These are phyloP conservation scores for Parathielavia hyrcaniae DNA, from an alignment of 495 filamentous ascomycete species.

Conservation along the genomic window DNA sequence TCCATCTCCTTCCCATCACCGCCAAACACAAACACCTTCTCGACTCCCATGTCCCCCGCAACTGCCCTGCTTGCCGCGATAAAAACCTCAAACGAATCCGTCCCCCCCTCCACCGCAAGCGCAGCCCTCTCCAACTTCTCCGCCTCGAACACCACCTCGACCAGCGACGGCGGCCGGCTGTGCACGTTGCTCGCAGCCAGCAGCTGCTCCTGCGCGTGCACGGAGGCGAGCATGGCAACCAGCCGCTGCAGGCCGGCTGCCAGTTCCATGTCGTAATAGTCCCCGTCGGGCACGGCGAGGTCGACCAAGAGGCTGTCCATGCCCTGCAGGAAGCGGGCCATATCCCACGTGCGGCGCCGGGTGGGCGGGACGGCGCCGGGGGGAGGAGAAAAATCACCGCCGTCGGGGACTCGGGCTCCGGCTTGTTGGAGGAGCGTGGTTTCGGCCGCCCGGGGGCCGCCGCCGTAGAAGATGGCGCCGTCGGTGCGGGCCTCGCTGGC, in stretches of 20 bases:
- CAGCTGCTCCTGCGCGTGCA: not conserved
- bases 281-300: not conserved
- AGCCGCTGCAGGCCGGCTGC: not conserved
- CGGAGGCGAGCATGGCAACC: not conserved
- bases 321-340: not conserved
- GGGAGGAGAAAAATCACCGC: not conserved
- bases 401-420: not conserved
- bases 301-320: not conserved
- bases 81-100: not conserved
- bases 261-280: too few relatives aligned
- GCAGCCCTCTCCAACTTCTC: constrained; percentile 1
- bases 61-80: not conserved
- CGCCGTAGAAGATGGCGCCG: not conserved
- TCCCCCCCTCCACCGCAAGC: not conserved
- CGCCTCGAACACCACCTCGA: not conserved
- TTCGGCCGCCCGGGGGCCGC: too few relatives aligned
- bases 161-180: constrained; percentile 6
- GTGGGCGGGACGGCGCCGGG: not conserved
- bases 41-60: not conserved
- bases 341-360: not conserved
- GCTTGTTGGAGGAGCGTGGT: too few relatives aligned
- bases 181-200: not conserved
- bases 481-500: constrained; percentile 1
- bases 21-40: not conserved
- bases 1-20: not conserved